Conservation (phyloP, 2,329 filamentous ascomycete species). For the Byssoonygena ceratinophila region DNA sequence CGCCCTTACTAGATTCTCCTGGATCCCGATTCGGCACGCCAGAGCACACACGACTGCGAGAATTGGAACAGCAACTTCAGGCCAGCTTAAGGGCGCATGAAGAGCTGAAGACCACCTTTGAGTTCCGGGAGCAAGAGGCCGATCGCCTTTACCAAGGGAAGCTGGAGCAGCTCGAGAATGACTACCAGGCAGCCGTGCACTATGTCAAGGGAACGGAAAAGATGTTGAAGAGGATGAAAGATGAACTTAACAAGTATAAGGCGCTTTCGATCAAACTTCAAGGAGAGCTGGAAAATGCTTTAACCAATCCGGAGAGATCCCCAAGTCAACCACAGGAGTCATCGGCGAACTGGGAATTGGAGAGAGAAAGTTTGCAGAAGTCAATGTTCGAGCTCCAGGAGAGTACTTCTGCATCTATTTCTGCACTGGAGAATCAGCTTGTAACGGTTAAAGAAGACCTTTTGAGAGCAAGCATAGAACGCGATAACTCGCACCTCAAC, state of each 20-base stretch:
- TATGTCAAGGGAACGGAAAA: slow-evolving; percentile 98
- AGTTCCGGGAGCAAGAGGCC: slow-evolving; percentile 72
- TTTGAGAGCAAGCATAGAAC: slow-evolving; percentile 52
- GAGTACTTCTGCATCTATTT: slow-evolving; percentile 55
- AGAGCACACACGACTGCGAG: slow-evolving; percentile 65
- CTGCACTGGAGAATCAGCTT: slow-evolving; percentile 62
- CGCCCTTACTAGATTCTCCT: slow-evolving; percentile 61
- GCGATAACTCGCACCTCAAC: slow-evolving; percentile 52
- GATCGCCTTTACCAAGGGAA: slow-evolving; percentile 86
- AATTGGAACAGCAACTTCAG: slow-evolving; percentile 80
- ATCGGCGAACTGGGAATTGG: slow-evolving; percentile 59
- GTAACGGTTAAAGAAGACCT: slow-evolving; percentile 59
- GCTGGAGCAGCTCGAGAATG: slow-evolving; percentile 83
- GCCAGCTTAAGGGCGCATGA: slow-evolving; percentile 69
- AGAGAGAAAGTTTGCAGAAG: slow-evolving; percentile 56
- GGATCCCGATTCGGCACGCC: slow-evolving; percentile 66
- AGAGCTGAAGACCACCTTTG: slow-evolving; percentile 67
- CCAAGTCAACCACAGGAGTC: slow-evolving; percentile 34
- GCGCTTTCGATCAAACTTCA: slow-evolving; percentile 72
- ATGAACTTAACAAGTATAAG: slow-evolving; percentile 90
- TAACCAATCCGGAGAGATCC: slow-evolving; percentile 43
- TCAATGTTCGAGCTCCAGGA: slow-evolving; percentile 60
- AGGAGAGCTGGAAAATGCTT: slow-evolving; percentile 59
- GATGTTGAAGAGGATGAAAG: slow-evolving; percentile 97
- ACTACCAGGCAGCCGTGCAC: slow-evolving; percentile 95